Percentiles rank a stretch among this genome's conserved stretches.
These are phyloP conservation scores for Alnus glutinosa DNA, from an alignment of 306 rosid genomes.

Conservation along the genomic window DNA sequence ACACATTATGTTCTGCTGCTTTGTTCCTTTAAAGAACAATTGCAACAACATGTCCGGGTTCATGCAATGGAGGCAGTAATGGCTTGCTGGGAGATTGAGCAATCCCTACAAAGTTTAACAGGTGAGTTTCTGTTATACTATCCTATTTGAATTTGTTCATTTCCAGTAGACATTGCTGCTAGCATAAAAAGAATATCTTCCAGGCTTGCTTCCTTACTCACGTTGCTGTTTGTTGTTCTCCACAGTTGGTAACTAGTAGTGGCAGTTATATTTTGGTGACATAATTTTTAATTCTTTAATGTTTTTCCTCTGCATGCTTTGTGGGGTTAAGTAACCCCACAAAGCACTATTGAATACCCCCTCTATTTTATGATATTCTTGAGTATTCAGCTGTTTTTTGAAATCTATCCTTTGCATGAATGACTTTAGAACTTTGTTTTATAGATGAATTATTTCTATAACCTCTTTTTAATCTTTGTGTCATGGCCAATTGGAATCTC, in stretches of 20 bases:
- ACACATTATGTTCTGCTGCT: constrained; percentile 93
- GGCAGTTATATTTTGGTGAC: not conserved
- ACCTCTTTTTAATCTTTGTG: not conserved
- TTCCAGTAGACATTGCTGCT: constrained; percentile 8
- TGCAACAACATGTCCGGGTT: constrained; percentile 95
- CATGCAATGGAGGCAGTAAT: constrained; percentile 99
- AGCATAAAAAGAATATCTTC: constrained; percentile 19
- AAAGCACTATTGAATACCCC: not conserved
- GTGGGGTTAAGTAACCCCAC: constrained; percentile 3
- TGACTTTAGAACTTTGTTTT: not conserved
- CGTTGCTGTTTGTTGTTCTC: constrained; percentile 17
- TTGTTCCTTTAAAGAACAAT: constrained; percentile 96
- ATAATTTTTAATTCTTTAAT: not conserved
- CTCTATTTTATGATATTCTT: not conserved
- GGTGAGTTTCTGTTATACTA: constrained; percentile 40
- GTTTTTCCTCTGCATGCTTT: not conserved
- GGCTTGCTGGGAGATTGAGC: constrained; percentile 99
- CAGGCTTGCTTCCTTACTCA: not conserved
- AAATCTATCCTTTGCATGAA: not conserved
- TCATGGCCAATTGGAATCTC: not conserved
- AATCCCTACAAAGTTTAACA: constrained; percentile 90
- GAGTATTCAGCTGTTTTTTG: not conserved
- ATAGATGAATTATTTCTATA: not conserved
- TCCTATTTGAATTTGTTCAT: constrained; percentile 1
- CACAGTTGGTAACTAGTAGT: not conserved